Base-by-base conservation (phyloP, 2,329 filamentous ascomycete genomes). In the Grosmannia huntii region DNA sequence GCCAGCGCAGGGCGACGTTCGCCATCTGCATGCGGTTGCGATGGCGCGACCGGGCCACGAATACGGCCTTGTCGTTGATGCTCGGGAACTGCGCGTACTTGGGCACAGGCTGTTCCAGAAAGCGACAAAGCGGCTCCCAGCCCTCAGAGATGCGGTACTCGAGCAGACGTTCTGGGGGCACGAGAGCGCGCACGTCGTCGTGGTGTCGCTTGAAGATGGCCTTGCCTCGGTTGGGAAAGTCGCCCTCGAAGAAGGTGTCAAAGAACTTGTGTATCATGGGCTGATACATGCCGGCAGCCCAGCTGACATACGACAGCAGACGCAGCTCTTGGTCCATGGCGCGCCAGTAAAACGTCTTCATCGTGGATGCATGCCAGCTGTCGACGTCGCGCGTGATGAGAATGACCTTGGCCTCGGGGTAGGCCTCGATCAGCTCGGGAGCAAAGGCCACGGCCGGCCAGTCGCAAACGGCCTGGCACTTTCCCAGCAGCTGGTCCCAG, bases 381-480 rank as follows among this genome's bases (percentile, higher is more conserved):
- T 72, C 67, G 10, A 69, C 63, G 59, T 76, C 72, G n/a, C 69
- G 64, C 7, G 69, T 65, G 38, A 71, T 73, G 58, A 74, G 69
- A 21, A 80, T 70, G 12, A 79, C 75, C 60, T 74, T 75, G 50
- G 77, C 76, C 31, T 78, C 69, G 0, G 77, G 76, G 59, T 77
- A 78, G 5, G 76, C 65, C 21, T 70, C 69, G 57, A 78, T 66
- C 44, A 79, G 64, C 60, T 80, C 75, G 19, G 70, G 68, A 3
- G 68, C 71, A 50, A 79, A 73, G 27, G 60, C 60, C 52, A 59
- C 58, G 11, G 58, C 59, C 4, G 61, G 61, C 52, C 57, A 61
- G 60, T 63, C 61, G 44, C 57, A 60, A 16, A 63, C 60, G n/a
- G 57, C 61, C 59, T 61, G 53, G 53, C 57, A 63, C 33, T 55